phyloP scores from a whole-genome alignment of 345 rosid species.

The Melaleuca alternifolia region DNA sequence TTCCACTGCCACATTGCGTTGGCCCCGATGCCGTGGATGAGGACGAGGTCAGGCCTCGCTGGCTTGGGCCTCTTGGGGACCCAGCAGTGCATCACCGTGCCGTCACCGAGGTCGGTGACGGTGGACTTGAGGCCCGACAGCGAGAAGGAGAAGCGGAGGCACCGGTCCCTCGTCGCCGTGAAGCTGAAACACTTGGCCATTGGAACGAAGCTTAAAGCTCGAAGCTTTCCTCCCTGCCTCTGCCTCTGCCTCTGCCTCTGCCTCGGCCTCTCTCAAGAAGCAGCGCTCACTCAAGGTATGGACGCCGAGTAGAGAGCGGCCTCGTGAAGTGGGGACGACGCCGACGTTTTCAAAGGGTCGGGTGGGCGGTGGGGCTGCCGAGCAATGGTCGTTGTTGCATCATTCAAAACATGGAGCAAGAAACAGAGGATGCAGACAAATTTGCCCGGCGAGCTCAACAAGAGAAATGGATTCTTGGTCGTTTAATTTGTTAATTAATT shows the following conservation, averaged over 20 bases:
- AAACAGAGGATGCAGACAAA: background rate
- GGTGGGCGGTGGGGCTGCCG: background rate
- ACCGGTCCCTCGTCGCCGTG: slow-evolving; percentile 42
- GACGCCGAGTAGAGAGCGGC: background rate
- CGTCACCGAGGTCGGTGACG: slow-evolving; percentile 67
- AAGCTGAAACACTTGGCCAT: slow-evolving; percentile 65
- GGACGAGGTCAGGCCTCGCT: slow-evolving; percentile 42
- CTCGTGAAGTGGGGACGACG: background rate
- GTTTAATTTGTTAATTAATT: background rate
- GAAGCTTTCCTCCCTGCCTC: background rate
- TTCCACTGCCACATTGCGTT: slow-evolving; percentile 97
- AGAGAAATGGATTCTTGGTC: background rate
- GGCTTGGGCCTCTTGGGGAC: slow-evolving; percentile 35
- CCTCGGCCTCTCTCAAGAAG: background rate
- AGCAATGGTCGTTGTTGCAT: background rate
- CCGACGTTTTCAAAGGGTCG: background rate
- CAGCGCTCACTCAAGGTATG: background rate
- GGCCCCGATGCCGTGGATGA: slow-evolving; percentile 90
- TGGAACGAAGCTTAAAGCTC: background rate
- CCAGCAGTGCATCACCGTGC: slow-evolving; percentile 87
- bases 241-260: background rate
- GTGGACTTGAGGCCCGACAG: slow-evolving; percentile 63
- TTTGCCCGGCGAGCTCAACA: background rate
- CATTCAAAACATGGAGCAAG: background rate
- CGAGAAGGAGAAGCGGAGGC: slow-evolving; percentile 58